Percentiles rank a stretch among this genome's conserved stretches.
These are phyloP conservation scores for Sporothrix protearum DNA, from an alignment of 2,329 filamentous ascomycete genomes.

Conservation along the genomic window DNA sequence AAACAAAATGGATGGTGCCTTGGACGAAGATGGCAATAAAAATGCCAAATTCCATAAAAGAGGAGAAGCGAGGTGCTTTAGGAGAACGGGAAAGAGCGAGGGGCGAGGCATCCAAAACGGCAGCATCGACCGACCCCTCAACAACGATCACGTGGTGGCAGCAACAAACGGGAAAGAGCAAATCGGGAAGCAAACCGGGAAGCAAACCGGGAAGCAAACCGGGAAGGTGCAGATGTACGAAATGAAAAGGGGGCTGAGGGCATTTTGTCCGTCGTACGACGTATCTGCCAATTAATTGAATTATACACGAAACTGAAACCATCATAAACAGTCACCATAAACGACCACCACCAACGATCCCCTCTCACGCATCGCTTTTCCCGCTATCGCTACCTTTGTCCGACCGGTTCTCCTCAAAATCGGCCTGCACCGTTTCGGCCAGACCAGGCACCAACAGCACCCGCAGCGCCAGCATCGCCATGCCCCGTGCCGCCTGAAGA, in stretches of 20 bases:
- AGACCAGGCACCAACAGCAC: background rate
- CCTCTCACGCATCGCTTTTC: background rate
- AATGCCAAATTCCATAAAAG: background rate
- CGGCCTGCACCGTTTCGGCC: background rate
- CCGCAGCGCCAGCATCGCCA: conserved; percentile 34
- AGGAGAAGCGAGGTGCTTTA: background rate
- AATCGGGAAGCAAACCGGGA: background rate
- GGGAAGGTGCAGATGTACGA: no score
- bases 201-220: no score
- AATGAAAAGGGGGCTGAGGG: no score
- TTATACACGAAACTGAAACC: no score
- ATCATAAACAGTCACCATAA: background rate
- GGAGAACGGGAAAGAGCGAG: background rate
- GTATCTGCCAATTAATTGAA: no score
- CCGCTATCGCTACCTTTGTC: background rate
- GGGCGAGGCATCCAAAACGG: background rate
- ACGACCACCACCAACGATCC: background rate
- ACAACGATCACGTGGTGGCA: background rate
- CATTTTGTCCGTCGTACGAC: no score
- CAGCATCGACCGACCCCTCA: background rate
- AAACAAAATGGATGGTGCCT: background rate
- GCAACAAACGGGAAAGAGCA: background rate
- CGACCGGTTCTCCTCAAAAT: background rate
- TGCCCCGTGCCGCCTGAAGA: conserved; percentile 35
- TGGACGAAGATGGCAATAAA: background rate